These are phyloP conservation scores for Hibiscus syriacus DNA, from an alignment of 345 rosid genomes.

Conservation along the genomic window DNA sequence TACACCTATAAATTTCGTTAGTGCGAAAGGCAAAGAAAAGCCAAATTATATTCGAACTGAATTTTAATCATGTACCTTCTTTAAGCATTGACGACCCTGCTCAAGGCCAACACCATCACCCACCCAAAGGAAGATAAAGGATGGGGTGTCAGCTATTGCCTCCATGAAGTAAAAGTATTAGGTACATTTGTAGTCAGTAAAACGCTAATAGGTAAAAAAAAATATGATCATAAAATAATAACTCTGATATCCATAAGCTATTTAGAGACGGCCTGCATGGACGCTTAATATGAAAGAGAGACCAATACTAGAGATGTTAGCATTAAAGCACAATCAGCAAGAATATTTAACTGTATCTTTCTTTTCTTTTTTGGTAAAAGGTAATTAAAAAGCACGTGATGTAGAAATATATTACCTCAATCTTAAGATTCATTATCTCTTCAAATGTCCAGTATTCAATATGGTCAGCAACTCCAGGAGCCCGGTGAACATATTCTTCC, in stretches of 20 bases:
- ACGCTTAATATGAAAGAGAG: not conserved
- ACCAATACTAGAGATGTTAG: not conserved
- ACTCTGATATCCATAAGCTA: not conserved
- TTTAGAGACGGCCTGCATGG: not conserved
- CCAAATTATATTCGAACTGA: not conserved
- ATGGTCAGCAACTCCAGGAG: slow-evolving; percentile 97
- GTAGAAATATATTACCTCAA: slow-evolving; percentile 55
- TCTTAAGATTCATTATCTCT: slow-evolving; percentile 84
- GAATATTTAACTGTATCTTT: slow-evolving; percentile 4
- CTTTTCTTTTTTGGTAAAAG: not conserved
- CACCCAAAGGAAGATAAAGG: slow-evolving; percentile 98
- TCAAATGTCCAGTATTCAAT: slow-evolving; percentile 98
- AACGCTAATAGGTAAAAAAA: not conserved
- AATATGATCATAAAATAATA: not conserved
- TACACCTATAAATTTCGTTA: not conserved
- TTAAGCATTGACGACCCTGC: slow-evolving; percentile 96
- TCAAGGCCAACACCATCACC: slow-evolving; percentile 98
- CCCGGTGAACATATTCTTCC: slow-evolving; percentile 99
- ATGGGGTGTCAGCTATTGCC: slow-evolving; percentile 98
- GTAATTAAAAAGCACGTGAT: not conserved
- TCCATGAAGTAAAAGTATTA: not conserved
- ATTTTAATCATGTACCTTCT: slow-evolving; percentile 48
- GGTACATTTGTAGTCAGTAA: not conserved
- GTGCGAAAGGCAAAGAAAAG: not conserved
- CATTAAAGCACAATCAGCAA: not conserved